Conservation (phyloP, 306 rosid species). For the Cicer judaicum region DNA sequence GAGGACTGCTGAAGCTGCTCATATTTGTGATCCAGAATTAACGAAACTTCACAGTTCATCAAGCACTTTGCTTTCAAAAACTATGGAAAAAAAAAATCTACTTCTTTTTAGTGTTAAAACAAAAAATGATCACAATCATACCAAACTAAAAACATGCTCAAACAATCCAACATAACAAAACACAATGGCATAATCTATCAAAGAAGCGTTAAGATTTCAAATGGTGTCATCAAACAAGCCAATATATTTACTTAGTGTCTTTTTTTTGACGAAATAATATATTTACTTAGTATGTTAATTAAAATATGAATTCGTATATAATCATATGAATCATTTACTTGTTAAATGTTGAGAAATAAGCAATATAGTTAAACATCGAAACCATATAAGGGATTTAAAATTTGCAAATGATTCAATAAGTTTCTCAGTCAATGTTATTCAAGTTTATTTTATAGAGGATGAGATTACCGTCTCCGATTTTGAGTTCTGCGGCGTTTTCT, state of each 20-base stretch:
- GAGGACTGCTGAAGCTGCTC: conserved; percentile 96
- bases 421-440: too few species aligned
- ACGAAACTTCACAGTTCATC: conserved; percentile 94
- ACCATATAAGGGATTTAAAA: neutral
- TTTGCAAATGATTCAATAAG: neutral
- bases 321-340: neutral
- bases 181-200: conserved; percentile 7
- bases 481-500: conserved; percentile 95
- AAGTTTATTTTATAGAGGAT: neutral
- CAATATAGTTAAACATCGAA: neutral
- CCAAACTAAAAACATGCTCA: conserved; percentile 33
- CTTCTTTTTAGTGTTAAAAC: conserved; percentile 42
- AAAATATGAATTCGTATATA: neutral
- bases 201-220: neutral
- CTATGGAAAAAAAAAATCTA: conserved; percentile 50
- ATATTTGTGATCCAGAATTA: conserved; percentile 94
- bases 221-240: neutral
- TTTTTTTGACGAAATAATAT: neutral
- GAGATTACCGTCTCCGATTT: conserved; percentile 84
- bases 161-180: conserved; percentile 8
- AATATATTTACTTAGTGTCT: neutral
- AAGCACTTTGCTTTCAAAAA: conserved; percentile 95
- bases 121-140: neutral
- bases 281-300: neutral
- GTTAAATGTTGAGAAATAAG: neutral